Conservation (phyloP, 352 stramenopile genomes). For the Phytopythium litorale region DNA sequence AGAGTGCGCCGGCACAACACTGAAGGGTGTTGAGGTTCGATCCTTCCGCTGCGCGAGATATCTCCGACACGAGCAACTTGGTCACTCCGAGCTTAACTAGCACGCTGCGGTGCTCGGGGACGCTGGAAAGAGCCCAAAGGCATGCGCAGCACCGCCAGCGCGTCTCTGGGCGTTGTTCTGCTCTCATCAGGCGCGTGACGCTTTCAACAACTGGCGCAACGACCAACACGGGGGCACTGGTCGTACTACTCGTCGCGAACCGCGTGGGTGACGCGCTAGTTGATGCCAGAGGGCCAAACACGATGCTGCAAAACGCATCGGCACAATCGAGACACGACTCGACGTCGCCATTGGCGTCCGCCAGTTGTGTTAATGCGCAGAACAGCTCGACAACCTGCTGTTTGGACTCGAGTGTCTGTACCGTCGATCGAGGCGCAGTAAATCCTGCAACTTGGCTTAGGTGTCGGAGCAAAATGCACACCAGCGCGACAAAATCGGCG, state of each 20-base stretch:
- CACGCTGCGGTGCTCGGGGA: constrained; percentile 31
- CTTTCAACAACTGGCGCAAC: constrained; percentile 26
- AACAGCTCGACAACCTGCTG: constrained; percentile 39
- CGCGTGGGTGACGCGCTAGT: neutral
- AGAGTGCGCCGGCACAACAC: constrained; percentile 56
- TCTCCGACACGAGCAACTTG: constrained; percentile 40
- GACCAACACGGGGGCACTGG: constrained; percentile 19
- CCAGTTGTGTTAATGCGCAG: constrained; percentile 31
- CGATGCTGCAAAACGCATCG: constrained; percentile 56
- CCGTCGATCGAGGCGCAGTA: neutral
- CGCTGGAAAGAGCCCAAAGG: constrained; percentile 47
- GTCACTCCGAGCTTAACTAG: constrained; percentile 53
- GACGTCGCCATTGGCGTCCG: constrained; percentile 20
- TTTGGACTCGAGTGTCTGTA: neutral
- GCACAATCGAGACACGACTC: constrained; percentile 57
- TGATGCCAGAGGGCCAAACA: constrained; percentile 17
- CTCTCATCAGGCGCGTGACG: constrained; percentile 33
- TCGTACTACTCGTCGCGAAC: neutral
- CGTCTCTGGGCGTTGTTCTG: constrained; percentile 39
- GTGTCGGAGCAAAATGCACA: constrained; percentile 57
- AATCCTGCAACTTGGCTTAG: constrained; percentile 38
- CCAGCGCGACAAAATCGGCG: constrained; percentile 38
- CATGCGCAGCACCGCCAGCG: constrained; percentile 58
- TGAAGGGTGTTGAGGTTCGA: constrained; percentile 32
- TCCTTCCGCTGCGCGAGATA: constrained; percentile 18